A percentile compares a stretch with the other conserved stretches of the same genome.
phyloP scores from a whole-genome alignment of 345 rosid genomes.

The Arabidopsis arenosa region DNA sequence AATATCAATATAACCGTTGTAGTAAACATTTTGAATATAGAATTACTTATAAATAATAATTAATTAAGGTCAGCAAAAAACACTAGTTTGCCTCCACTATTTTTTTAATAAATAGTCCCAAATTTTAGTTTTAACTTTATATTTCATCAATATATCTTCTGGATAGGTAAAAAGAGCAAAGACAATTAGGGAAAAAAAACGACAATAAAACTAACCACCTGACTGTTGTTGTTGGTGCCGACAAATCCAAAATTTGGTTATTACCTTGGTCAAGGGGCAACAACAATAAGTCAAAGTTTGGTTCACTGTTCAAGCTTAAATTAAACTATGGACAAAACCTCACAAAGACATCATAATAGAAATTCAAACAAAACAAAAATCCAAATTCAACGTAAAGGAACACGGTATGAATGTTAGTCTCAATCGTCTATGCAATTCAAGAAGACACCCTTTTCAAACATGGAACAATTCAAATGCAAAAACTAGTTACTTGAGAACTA shows the following conservation, averaged over 20 bases:
- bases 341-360: neutral
- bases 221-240: slow-evolving; percentile 35
- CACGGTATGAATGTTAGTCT: neutral
- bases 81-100: too few relatives aligned
- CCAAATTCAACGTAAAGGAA: neutral
- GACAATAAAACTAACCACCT: slow-evolving; percentile 20
- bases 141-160: neutral
- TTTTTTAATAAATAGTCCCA: too few relatives aligned
- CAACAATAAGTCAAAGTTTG: slow-evolving; percentile 8
- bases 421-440: neutral
- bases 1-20: too few relatives aligned
- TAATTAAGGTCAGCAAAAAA: too few relatives aligned
- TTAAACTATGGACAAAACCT: neutral
- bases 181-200: neutral
- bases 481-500: neutral
- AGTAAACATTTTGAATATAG: too few relatives aligned
- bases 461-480: neutral
- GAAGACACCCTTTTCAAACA: neutral
- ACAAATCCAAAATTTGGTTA: slow-evolving; percentile 16
- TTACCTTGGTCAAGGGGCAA: slow-evolving; percentile 37
- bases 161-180: slow-evolving; percentile 20
- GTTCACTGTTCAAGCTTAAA: neutral
- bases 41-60: too few relatives aligned
- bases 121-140: too few relatives aligned
- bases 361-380: neutral